Evolutionary conservation across 2,329 filamentous ascomycete species (phyloP).

Genomic region (Aureobasidium sp.): DNA sequence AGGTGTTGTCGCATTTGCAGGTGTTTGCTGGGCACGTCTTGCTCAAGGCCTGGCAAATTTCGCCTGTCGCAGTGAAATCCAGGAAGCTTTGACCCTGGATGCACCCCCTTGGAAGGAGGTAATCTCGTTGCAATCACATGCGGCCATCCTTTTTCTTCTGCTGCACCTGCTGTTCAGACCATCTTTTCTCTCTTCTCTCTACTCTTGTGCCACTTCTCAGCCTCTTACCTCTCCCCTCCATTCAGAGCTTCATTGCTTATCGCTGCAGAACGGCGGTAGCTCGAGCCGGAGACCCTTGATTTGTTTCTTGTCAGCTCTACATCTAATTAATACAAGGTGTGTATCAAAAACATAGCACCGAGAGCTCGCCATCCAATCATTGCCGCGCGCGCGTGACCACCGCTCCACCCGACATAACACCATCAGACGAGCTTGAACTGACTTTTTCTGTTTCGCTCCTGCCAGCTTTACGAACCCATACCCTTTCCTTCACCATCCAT

Average conservation of each 20-base stretch:
- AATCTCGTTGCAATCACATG: slow-evolving; percentile 14
- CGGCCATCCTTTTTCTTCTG: slow-evolving; percentile 12
- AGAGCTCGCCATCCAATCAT: not conserved
- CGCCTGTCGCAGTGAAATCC: not conserved
- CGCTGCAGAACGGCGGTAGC: slow-evolving; percentile 8
- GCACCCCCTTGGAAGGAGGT: slow-evolving; percentile 10
- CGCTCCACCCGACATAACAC: not conserved
- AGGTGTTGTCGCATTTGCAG: not conserved
- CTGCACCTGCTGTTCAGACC: slow-evolving; percentile 6
- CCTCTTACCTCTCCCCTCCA: not conserved
- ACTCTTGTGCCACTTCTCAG: slow-evolving; percentile 13
- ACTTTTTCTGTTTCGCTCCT: slow-evolving; percentile 7
- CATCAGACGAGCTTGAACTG: not conserved
- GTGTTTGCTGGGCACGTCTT: not conserved
- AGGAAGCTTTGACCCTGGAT: slow-evolving; percentile 1
- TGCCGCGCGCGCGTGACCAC: not conserved
- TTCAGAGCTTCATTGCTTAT: slow-evolving; percentile 11
- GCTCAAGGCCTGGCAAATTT: slow-evolving; percentile 1
- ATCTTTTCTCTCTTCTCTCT: slow-evolving; percentile 6
- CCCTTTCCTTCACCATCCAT: slow-evolving; percentile 13
- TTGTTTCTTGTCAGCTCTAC: slow-evolving; percentile 10
- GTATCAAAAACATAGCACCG: not conserved
- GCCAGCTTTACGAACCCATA: slow-evolving; percentile 11
- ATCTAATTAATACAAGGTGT: slow-evolving; percentile 14
- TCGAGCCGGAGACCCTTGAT: slow-evolving; percentile 14